Evolutionary conservation across 108 stramenopile genomes (phyloP), one percentile per base, ranked within the genome.

Genomic region (Ochromonas danica): DNA sequence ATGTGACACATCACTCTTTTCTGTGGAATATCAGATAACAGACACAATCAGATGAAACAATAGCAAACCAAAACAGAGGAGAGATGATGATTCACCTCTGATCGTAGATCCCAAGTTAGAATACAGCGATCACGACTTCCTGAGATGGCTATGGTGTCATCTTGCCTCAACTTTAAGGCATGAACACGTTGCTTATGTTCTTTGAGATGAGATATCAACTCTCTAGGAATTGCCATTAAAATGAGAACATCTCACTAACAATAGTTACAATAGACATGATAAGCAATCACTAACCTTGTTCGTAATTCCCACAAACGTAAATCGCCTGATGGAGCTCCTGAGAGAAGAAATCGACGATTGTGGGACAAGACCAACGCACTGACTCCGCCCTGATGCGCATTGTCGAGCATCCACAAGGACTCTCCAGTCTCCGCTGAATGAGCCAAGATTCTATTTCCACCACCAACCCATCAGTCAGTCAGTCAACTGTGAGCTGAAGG

Each of bases 271-370:
- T n/a, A n/a, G n/a, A n/a, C n/a, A n/a, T n/a, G n/a, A n/a, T n/a
- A n/a, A n/a, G 45, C 6, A 31, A 90, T 86, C 41, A 90, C 79
- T 43, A 88, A 85, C 10, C 90, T 40, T 1, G 78, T 82, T 17
- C 89, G 85, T 78, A 90, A 61, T 60, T 90, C 89, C 90, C 90
- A 90, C 25, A 90, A 86, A 2, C 90, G 80, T 28, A 90, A 85
- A 57, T 84, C 89, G 25, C 90, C 90, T 40, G 81, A 80, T 38
- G 39, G 57, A 3, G 89, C 90, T 1, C 90, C 90, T 0, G 85
- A 81, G 1, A 90, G 28, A 40, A 87, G 40, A 43, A 87, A 90
- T 22, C 90, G 86, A 61, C 77, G 51, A 71, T 90, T 90, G 81
- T 85, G 74, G 36, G 80, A 71, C 39, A 89, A 39, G 3, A 31